A percentile compares a stretch with the other conserved stretches of the same genome.
Conservation (phyloP, 441 rosid genomes). For the Erysimum pusillum region DNA sequence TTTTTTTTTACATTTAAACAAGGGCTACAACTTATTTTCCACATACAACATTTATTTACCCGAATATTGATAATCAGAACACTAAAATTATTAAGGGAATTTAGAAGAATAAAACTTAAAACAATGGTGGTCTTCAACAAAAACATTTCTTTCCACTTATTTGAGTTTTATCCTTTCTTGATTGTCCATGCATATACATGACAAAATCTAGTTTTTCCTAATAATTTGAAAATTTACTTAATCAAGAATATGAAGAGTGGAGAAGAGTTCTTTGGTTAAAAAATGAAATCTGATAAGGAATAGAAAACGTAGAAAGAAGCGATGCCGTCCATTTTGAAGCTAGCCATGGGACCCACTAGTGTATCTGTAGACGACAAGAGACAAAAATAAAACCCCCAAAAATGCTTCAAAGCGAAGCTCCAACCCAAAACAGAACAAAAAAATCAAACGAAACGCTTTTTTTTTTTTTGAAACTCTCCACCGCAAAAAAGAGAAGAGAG, state of each 20-base stretch:
- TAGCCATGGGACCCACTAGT: slow-evolving; percentile 38
- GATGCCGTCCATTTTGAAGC: slow-evolving; percentile 47
- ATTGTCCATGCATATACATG: background rate
- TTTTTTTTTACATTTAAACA: background rate
- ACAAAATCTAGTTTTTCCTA: background rate
- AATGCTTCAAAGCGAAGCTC: slow-evolving; percentile 1
- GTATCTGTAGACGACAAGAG: slow-evolving; percentile 3
- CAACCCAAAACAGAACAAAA: background rate
- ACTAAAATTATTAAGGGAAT: no score
- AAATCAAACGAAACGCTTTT: slow-evolving; percentile 37
- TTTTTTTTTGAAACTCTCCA: slow-evolving; percentile 2
- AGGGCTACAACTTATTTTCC: background rate
- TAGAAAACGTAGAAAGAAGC: slow-evolving; percentile 31
- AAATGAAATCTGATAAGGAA: slow-evolving; percentile 3
- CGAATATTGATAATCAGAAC: background rate
- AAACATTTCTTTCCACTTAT: background rate
- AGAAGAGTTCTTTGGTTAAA: background rate
- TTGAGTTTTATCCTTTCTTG: no score
- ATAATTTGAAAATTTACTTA: background rate
- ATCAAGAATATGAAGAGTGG: background rate
- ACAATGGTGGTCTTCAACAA: background rate
- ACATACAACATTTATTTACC: background rate
- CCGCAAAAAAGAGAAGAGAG: background rate
- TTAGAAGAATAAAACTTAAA: background rate
- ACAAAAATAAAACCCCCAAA: slow-evolving; percentile 27